Evolutionary conservation across 1,284 basidiomycete genomes (phyloP).

Genomic region (Rhodofomes roseus): DNA sequence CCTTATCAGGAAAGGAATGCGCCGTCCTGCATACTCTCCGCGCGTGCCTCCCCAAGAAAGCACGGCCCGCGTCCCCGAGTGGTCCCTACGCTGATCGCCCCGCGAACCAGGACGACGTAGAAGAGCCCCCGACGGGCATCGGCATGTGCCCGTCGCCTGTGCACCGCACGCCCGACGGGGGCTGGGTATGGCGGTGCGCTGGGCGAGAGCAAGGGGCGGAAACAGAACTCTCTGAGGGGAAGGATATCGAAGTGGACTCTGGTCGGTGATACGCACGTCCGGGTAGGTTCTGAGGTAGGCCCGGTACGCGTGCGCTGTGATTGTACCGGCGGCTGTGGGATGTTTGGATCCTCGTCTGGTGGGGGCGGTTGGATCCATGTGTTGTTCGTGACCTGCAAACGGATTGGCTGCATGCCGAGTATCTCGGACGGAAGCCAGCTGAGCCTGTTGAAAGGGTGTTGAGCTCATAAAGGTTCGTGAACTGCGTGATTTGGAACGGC

Average conservation of each 20-base stretch:
- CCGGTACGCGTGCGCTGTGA: neutral
- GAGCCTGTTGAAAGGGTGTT: slow-evolving; percentile 62
- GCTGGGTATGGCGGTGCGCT: too few relatives aligned
- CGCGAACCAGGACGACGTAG: neutral
- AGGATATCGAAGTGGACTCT: slow-evolving; percentile 31
- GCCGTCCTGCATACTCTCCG: slow-evolving; percentile 19
- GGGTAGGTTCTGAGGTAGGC: neutral
- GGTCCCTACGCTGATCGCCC: neutral
- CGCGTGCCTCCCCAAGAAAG: slow-evolving; percentile 20
- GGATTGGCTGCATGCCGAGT: slow-evolving; percentile 44
- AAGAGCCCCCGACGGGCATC: slow-evolving; percentile 21
- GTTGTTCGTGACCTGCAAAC: slow-evolving; percentile 50
- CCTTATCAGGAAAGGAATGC: slow-evolving; percentile 9
- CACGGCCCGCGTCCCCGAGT: neutral
- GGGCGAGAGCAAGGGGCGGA: slow-evolving; percentile 44
- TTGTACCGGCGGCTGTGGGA: neutral
- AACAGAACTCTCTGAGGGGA: slow-evolving; percentile 46
- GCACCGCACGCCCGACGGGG: slow-evolving; percentile 31
- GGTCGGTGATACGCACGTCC: slow-evolving; percentile 18
- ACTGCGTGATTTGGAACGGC: slow-evolving; percentile 60
- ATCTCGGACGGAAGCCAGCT: slow-evolving; percentile 66
- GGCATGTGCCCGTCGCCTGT: slow-evolving; percentile 51
- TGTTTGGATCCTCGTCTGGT: neutral
- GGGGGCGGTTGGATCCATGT: slow-evolving; percentile 44
- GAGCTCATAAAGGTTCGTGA: slow-evolving; percentile 54